Base-by-base conservation (phyloP, 129 eudicot species). In the Flaveria bidentis region DNA sequence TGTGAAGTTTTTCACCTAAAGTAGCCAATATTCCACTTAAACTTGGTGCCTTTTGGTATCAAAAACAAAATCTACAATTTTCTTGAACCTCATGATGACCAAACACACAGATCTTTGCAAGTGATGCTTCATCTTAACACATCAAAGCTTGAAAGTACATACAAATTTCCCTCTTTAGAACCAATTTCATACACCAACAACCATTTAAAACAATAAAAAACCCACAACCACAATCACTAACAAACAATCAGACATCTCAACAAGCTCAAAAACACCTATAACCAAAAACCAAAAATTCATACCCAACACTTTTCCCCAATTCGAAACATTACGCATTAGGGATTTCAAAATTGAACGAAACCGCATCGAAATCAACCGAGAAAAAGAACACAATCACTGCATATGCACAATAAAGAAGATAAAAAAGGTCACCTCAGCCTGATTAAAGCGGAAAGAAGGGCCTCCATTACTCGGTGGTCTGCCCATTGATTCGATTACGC, bases 391-490 rank as follows among this genome's bases (percentile, higher is more conserved):
- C 2, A 65, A 72, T 9, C 16, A 39, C 5, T 3, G 22, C 25
- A 36, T 50, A 79, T 9, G 33, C 58, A 45, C 39, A n/a, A 68
- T 62, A 47, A 45, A 58, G 7, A 9, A 26, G 64, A 23, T 12
- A 28, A 22, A 57, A 26, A 26, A 30, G 9, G n/a, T 50, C 10
- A 92, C 98, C 98, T 93, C 98, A 12, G 76, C 73, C 45, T 73
- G 82, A 72, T 81, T 88, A 70, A 93, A 93, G 51, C 98, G 98
- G 81, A 90, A 93, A 6, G 97, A 81, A 39, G 98, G 98, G 72
- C 84, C 89, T 39, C 98, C 98, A 53, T 90, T 90, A 80, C 97
- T 90, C n/a, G 98, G 97, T 45, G 92, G 98, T 69, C 98, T 86
- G 17, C 98, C 98, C 98, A 93, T 93, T 55, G 62, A 57, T 45